Conservation (phyloP, 2,329 filamentous ascomycete genomes). For the Phoma sp. region DNA sequence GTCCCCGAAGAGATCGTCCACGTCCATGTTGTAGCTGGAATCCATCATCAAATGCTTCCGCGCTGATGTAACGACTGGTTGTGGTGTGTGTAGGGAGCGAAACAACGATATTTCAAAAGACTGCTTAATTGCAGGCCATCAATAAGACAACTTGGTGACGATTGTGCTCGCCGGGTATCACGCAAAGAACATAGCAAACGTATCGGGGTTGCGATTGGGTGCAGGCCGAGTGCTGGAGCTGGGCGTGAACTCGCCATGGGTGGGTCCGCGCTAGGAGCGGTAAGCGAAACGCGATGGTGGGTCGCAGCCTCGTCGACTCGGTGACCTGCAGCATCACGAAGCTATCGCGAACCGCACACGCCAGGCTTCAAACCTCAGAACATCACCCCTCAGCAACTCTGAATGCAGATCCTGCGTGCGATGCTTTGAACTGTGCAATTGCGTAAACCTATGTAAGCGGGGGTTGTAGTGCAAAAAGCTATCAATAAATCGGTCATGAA, state of each 20-base stretch:
- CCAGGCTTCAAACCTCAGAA: not conserved
- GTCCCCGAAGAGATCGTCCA: constrained; percentile 57
- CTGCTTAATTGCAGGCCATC: not conserved
- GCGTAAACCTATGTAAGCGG: not conserved
- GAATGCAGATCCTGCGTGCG: not conserved
- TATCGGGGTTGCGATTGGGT: constrained; percentile 14
- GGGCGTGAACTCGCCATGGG: constrained; percentile 25
- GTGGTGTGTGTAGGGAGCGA: not conserved
- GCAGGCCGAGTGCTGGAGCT: constrained; percentile 9
- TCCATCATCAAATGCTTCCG: constrained; percentile 60
- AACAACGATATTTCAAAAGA: not conserved
- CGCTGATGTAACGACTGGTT: not conserved
- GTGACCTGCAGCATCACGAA: constrained; percentile 15
- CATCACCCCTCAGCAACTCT: not conserved
- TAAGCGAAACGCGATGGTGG: constrained; percentile 17
- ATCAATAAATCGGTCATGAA: not conserved
- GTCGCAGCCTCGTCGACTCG: constrained; percentile 15
- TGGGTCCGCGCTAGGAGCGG: constrained; percentile 11
- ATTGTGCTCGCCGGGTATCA: constrained; percentile 30
- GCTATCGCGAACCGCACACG: constrained; percentile 17
- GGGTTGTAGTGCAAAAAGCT: not conserved
- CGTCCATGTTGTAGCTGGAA: constrained; percentile 46
- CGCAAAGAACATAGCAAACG: constrained; percentile 16
- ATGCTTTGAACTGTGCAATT: not conserved
- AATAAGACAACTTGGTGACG: constrained; percentile 7